These are phyloP conservation scores for Oxytropis ochrocephala DNA, from an alignment of 306 rosid genomes.

Conservation along the genomic window DNA sequence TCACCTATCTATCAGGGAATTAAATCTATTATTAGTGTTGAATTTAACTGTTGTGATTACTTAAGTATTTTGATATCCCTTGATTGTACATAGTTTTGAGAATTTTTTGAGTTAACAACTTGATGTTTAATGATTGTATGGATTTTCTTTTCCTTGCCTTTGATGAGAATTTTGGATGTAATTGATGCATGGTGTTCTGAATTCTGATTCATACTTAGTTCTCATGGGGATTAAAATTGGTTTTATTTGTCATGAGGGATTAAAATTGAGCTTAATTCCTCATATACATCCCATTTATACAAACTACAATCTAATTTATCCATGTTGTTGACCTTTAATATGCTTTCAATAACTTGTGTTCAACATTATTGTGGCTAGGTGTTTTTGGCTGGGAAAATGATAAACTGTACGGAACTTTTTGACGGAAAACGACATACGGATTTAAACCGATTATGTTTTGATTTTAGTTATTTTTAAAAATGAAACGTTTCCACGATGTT, in stretches of 20 bases:
- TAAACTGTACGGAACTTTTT: background rate
- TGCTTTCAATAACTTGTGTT: background rate
- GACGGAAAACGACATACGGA: background rate
- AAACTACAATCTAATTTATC: background rate
- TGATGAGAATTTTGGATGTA: conserved; percentile 6
- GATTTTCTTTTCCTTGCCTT: background rate
- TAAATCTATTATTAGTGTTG: background rate
- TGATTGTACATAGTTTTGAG: background rate
- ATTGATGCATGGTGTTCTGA: background rate
- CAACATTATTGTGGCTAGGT: background rate
- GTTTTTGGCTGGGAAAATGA: background rate
- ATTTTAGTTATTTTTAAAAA: background rate
- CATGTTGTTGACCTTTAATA: background rate
- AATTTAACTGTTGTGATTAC: background rate
- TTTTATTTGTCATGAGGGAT: background rate
- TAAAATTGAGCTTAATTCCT: background rate
- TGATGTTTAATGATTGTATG: background rate
- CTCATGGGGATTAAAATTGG: background rate
- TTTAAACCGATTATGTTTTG: background rate
- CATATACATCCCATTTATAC: background rate
- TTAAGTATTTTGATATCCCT: background rate
- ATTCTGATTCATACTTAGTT: background rate
- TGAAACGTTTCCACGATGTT: background rate
- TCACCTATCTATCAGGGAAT: background rate
- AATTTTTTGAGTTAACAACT: conserved; percentile 4